phyloP scores from a whole-genome alignment of 768 basidiomycete species.

The Galerina marginata region DNA sequence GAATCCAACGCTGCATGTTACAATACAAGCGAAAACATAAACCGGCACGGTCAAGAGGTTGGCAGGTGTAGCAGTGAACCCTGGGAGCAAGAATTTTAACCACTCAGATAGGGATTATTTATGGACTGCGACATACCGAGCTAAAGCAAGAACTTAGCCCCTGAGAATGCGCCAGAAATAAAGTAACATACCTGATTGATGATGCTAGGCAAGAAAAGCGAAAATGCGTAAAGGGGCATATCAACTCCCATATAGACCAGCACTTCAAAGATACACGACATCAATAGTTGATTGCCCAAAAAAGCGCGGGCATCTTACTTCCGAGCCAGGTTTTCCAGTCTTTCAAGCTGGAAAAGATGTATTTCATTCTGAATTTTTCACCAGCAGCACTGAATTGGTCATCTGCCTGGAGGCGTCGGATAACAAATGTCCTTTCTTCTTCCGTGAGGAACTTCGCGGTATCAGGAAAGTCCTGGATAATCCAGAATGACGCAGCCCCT shows the following conservation, averaged over 20 bases:
- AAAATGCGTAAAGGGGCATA: conserved; percentile 78
- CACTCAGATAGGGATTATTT: background rate
- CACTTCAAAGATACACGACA: conserved; percentile 41
- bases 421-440: conserved; percentile 67
- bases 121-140: conserved; percentile 11
- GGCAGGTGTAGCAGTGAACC: conserved; percentile 71
- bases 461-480: conserved; percentile 85
- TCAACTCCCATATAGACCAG: conserved; percentile 59
- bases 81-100: conserved; percentile 27
- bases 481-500: conserved; percentile 69
- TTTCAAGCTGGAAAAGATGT: conserved; percentile 60
- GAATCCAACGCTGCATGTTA: conserved; percentile 70
- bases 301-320: conserved; percentile 34
- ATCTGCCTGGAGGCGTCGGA: conserved; percentile 69
- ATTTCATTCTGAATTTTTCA: conserved; percentile 61
- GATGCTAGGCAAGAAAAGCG: conserved; percentile 80
- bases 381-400: conserved; percentile 78
- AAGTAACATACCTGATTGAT: conserved; percentile 61
- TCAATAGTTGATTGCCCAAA: background rate
- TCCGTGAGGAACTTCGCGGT: conserved; percentile 80
- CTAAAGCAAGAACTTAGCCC: conserved; percentile 11
- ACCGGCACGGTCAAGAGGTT: conserved; percentile 82
- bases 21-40: conserved; percentile 69
- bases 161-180: conserved; percentile 25
- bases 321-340: conserved; percentile 80